phyloP scores from a whole-genome alignment of 1,139 yeast genomes.

The Scheffersomyces stambukii region DNA sequence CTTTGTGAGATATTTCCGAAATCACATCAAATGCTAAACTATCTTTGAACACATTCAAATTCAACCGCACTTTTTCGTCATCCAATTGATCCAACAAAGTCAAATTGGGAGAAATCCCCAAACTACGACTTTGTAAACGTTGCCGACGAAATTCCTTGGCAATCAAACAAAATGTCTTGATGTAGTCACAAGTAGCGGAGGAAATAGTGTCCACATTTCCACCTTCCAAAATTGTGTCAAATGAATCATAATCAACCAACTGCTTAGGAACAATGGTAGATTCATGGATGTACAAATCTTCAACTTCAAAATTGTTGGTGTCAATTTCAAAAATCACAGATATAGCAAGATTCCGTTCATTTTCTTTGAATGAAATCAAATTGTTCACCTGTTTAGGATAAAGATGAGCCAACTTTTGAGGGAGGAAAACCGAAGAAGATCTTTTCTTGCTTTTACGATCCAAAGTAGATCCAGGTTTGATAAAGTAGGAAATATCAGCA shows the following conservation, averaged over 20 bases:
- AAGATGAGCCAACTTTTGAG: slow-evolving; percentile 70
- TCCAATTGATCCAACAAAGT: slow-evolving; percentile 78
- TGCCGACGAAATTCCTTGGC: slow-evolving; percentile 72
- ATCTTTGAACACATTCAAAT: slow-evolving; percentile 69
- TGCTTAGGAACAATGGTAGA: slow-evolving; percentile 63
- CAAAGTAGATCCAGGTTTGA: slow-evolving; percentile 67
- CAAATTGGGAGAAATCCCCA: slow-evolving; percentile 52
- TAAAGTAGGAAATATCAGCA: slow-evolving; percentile 69
- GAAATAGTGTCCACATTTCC: slow-evolving; percentile 29
- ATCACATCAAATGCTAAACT: slow-evolving; percentile 56
- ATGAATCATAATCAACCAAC: slow-evolving; percentile 46
- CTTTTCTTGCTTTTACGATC: slow-evolving; percentile 92
- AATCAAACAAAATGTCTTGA: slow-evolving; percentile 59
- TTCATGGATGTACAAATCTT: slow-evolving; percentile 76
- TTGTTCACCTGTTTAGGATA: slow-evolving; percentile 66
- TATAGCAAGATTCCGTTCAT: slow-evolving; percentile 61
- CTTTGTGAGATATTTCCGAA: slow-evolving; percentile 75
- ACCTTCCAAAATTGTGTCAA: slow-evolving; percentile 46
- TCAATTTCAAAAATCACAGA: slow-evolving; percentile 83
- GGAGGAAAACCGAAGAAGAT: slow-evolving; percentile 83
- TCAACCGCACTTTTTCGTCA: slow-evolving; percentile 73
- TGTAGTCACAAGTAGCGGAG: slow-evolving; percentile 63
- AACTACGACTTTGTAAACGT: slow-evolving; percentile 50
- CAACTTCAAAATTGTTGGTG: slow-evolving; percentile 66
- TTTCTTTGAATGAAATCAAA: slow-evolving; percentile 58